A percentile compares a stretch with the other conserved stretches of the same genome.
These are phyloP conservation scores for Daedalea quercina DNA, from an alignment of 768 basidiomycete species.

Conservation along the genomic window DNA sequence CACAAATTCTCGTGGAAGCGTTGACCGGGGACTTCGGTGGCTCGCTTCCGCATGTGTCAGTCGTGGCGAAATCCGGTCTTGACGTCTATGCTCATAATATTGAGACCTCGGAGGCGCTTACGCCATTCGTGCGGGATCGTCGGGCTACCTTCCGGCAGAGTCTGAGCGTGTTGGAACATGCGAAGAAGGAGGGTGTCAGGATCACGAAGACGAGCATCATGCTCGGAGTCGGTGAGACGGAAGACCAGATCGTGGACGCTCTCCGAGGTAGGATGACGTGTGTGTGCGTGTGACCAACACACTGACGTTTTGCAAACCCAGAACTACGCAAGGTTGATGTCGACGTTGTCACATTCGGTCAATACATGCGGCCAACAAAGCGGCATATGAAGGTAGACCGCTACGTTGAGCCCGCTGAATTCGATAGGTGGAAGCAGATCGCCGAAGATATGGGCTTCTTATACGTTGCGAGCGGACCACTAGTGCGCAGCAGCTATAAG, in stretches of 20 bases:
- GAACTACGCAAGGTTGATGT: constrained; percentile 85
- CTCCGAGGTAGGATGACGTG: constrained; percentile 56
- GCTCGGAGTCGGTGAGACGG: constrained; percentile 92
- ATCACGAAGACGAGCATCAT: constrained; percentile 98
- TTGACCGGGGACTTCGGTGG: constrained; percentile 94
- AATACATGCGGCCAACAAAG: constrained; percentile 99
- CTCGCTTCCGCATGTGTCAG: constrained; percentile 60
- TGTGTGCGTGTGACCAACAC: constrained; percentile 1
- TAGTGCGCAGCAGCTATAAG: constrained; percentile 97
- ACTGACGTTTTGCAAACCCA: constrained; percentile 23
- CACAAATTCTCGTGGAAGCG: constrained; percentile 93
- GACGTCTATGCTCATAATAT: constrained; percentile 99
- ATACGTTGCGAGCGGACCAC: constrained; percentile 94
- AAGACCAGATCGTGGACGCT: constrained; percentile 75
- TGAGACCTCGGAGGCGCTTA: constrained; percentile 91
- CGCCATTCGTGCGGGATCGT: constrained; percentile 92
- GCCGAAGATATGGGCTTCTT: constrained; percentile 95
- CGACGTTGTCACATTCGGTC: constrained; percentile 98
- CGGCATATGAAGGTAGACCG: constrained; percentile 98
- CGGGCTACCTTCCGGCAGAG: constrained; percentile 88
- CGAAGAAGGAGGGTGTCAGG: constrained; percentile 76
- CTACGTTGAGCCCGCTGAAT: constrained; percentile 92
- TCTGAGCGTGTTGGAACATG: constrained; percentile 71
- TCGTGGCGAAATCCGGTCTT: constrained; percentile 87
- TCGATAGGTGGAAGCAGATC: constrained; percentile 82